These are phyloP conservation scores for Salvia miltiorrhiza DNA, from an alignment of 257 asterid species.

Conservation along the genomic window DNA sequence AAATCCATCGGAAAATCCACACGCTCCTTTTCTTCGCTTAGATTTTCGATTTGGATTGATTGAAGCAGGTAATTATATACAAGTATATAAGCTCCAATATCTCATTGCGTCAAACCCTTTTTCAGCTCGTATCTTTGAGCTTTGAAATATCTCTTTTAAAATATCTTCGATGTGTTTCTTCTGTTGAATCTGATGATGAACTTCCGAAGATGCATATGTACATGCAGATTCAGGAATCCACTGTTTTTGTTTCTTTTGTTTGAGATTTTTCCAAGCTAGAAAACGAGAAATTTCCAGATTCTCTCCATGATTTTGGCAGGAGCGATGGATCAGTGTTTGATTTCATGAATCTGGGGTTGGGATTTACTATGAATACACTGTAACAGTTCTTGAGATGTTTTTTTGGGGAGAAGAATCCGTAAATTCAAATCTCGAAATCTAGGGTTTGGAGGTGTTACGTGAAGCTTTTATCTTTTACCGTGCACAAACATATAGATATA, in stretches of 20 bases:
- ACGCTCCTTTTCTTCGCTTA: background rate
- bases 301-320: background rate
- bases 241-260: background rate
- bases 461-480: constrained; percentile 1
- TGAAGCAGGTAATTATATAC: constrained; percentile 4
- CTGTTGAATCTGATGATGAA: background rate
- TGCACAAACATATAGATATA: background rate
- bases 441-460: constrained; percentile 34
- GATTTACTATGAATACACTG: constrained; percentile 18
- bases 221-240: constrained; percentile 20
- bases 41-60: background rate
- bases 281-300: background rate
- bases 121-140: background rate
- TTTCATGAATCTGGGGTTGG: constrained; percentile 10
- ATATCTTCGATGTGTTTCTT: background rate
- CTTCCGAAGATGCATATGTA: background rate
- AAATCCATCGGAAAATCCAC: constrained; percentile 38
- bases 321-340: background rate
- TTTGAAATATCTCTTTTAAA: background rate
- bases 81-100: background rate
- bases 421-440: constrained; percentile 11
- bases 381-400: constrained; percentile 4
- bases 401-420: background rate
- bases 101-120: background rate
- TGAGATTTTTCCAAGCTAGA: background rate